Percentiles rank a stretch among this genome's conserved stretches.
Conservation (phyloP, 768 basidiomycete species). For the Trametes villosa region DNA sequence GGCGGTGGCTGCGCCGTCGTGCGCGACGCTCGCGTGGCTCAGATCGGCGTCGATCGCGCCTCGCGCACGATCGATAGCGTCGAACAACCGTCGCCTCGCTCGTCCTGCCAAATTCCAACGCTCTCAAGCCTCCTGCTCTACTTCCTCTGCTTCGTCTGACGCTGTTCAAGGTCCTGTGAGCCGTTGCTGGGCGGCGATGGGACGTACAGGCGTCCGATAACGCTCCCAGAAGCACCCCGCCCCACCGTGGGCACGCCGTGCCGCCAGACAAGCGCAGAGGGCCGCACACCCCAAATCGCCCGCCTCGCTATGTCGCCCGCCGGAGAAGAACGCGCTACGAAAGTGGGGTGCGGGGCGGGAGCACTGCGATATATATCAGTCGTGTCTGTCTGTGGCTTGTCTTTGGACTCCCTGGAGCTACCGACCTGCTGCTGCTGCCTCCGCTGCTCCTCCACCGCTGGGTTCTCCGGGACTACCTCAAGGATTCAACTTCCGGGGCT, state of each 20-base stretch:
- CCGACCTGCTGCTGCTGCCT: background rate
- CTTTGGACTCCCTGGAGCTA: background rate
- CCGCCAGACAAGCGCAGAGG: constrained; percentile 3
- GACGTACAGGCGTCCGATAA: constrained; percentile 20
- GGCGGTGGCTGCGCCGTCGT: background rate
- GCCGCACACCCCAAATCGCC: constrained; percentile 11
- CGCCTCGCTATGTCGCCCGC: background rate
- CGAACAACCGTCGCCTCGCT: background rate
- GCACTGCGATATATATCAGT: constrained; percentile 3
- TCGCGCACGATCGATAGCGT: background rate
- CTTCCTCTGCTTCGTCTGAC: background rate
- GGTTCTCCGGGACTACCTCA: background rate
- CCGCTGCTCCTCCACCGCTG: background rate
- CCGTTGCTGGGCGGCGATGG: background rate
- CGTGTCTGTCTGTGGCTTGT: background rate
- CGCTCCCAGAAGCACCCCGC: constrained; percentile 12
- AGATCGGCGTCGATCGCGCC: constrained; percentile 1
- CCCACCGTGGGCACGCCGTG: constrained; percentile 10
- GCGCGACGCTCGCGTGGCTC: constrained; percentile 8
- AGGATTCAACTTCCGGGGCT: too few relatives aligned
- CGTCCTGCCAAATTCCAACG: background rate
- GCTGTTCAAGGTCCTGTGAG: background rate
- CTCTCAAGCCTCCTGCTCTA: background rate
- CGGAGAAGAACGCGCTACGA: background rate
- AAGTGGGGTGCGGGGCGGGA: background rate